Evolutionary conservation across 306 rosid genomes (phyloP).

Genomic region (Elaeagnus macrophylla): DNA sequence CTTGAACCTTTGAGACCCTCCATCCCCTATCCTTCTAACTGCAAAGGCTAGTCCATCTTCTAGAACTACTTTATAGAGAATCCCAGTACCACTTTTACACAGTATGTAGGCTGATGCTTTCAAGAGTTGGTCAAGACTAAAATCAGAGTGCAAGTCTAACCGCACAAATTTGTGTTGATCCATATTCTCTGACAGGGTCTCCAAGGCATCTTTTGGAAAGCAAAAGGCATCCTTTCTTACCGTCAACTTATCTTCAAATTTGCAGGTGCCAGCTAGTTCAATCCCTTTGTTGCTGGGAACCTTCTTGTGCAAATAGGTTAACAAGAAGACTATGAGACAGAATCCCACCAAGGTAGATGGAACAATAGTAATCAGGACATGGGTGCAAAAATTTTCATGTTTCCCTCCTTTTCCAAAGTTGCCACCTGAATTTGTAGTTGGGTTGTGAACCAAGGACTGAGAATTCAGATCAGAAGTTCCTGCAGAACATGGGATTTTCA

Average conservation of each 20-base stretch:
- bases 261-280: slow-evolving; percentile 30
- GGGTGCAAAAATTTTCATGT: slow-evolving; percentile 26
- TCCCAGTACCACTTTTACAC: slow-evolving; percentile 91
- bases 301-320: slow-evolving; percentile 74
- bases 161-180: slow-evolving; percentile 87
- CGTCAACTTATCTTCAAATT: slow-evolving; percentile 42
- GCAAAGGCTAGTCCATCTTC: slow-evolving; percentile 87
- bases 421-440: slow-evolving; percentile 31
- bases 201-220: slow-evolving; percentile 68
- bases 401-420: slow-evolving; percentile 29
- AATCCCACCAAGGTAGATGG: too few relatives aligned
- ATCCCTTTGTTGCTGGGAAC: slow-evolving; percentile 42
- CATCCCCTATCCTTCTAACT: slow-evolving; percentile 93
- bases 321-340: background rate
- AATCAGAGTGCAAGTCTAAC: slow-evolving; percentile 58
- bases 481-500: slow-evolving; percentile 75
- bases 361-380: too few relatives aligned
- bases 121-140: slow-evolving; percentile 93
- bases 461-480: slow-evolving; percentile 42
- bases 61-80: slow-evolving; percentile 92
- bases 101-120: slow-evolving; percentile 97
- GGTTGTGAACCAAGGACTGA: slow-evolving; percentile 55
- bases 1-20: slow-evolving; percentile 94
- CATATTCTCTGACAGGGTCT: slow-evolving; percentile 56
- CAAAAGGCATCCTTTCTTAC: slow-evolving; percentile 60